Evolutionary conservation across 176 grass and related monocot genomes (phyloP), one percentile per base, ranked within the genome.

Genomic region (Alloteropsis semialata): DNA sequence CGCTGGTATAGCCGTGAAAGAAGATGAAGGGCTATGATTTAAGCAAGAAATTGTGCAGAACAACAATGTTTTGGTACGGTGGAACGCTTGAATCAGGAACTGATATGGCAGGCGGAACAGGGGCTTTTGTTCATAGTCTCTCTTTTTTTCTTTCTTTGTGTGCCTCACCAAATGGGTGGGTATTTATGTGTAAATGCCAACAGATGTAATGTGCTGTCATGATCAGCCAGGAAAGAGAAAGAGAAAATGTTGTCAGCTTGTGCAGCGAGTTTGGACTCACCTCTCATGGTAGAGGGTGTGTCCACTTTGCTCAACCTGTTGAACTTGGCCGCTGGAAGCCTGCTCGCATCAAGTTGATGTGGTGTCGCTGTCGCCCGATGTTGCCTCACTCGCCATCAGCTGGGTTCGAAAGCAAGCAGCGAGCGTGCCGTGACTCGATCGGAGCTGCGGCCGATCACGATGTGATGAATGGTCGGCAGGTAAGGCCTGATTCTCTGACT

Each of bases 81-180:
- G 45, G 50, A 70, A 71, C 71, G 48, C 22, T 63, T 44, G 81
- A 55, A 57, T 54, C 59, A 53, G 42, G 50, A 79, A 65, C 48
- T 83, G 79, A 42, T 62, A 39, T 42, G 60, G 73, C 39, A 41
- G 74, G 15, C 57, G 32, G 58, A 57, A 67, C 74, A 46, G n/a
- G 38, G 59, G 67, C 28, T 36, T 83, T 72, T 85, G 71, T 69
- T 85, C 77, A 82, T 86, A 86, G n/a, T 78, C 71, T 78, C 74
- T 82, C 57, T 39, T 10, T 13, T 10, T 55, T 39, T 56, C n/a
- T 65, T 21, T 37, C 17, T 62, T 45, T 29, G 36, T 57, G 66
- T 72, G 81, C 5, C 72, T 80, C 88, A 86, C 84, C 88, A 82
- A 90, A 90, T 19, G 88, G 88, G 88, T 90, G 88, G 78, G 37